A percentile compares a stretch with the other conserved stretches of the same genome.
These are phyloP conservation scores for Colletotrichum zoysiae DNA, from an alignment of 2,329 filamentous ascomycete species.

Conservation along the genomic window DNA sequence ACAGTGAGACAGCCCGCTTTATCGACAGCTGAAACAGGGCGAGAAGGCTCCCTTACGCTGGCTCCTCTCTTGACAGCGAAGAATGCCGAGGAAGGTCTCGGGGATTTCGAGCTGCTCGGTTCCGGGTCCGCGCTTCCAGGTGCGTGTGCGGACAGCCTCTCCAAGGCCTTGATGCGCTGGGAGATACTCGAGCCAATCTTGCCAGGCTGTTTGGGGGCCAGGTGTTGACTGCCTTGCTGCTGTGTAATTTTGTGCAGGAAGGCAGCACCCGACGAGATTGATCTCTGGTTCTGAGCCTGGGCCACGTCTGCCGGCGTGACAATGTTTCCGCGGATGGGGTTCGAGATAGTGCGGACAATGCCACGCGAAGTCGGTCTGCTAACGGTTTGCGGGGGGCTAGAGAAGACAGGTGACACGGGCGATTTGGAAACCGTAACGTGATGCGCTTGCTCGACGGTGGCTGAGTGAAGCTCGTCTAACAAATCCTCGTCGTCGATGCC, in stretches of 20 bases:
- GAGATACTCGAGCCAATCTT: conserved; percentile 93
- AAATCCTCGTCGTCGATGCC: conserved; percentile 82
- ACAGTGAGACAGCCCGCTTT: conserved; percentile 56
- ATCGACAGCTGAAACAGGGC: conserved; percentile 61
- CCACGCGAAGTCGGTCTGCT: conserved; percentile 52
- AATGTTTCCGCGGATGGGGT: conserved; percentile 60
- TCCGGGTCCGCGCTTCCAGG: conserved; percentile 47
- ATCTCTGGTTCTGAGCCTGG: conserved; percentile 57
- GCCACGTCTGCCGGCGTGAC: conserved; percentile 60
- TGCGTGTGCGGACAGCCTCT: conserved; percentile 74
- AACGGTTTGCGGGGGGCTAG: conserved; percentile 48
- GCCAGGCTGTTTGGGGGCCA: conserved; percentile 75
- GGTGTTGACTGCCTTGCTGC: conserved; percentile 61
- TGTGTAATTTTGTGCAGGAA: conserved; percentile 67
- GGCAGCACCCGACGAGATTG: conserved; percentile 68
- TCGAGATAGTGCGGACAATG: conserved; percentile 52
- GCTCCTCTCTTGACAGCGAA: conserved; percentile 66
- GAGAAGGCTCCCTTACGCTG: conserved; percentile 55
- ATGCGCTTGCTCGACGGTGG: conserved; percentile 85
- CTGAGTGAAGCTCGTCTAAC: conserved; percentile 87
- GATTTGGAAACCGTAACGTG: conserved; percentile 84
- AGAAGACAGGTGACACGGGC: conserved; percentile 77
- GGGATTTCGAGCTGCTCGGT: conserved; percentile 36
- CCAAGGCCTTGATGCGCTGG: conserved; percentile 91
- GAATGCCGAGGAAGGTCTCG: conserved; percentile 64